Evolutionary conservation across 805 yeast species (phyloP), one percentile per base, ranked within the genome.

Genomic region (Pichia phayaonensis): DNA sequence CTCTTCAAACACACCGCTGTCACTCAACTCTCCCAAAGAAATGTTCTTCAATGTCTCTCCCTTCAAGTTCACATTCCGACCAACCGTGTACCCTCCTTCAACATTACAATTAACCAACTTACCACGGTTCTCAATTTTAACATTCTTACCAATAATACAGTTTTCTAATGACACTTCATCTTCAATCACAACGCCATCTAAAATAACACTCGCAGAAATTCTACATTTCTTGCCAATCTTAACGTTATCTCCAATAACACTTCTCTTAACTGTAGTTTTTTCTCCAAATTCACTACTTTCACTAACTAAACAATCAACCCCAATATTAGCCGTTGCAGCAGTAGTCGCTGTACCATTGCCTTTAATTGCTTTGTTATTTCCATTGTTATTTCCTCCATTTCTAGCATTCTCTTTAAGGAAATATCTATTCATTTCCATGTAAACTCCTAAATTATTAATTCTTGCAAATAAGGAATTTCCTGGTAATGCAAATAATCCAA

Each of bases 401-500:
- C 71, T 70, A 1, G 90, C 90, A 59, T 79, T 80, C 40, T 75
- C 52, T 61, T 80, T 85, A 77, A 92, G 76, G 51, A 84, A 74
- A 61, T 78, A 75, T 54, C 99, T 74, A 64, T 90, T 94, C 21
- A 95, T 90, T 68, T 94, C 99, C 80, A 89, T 78, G 65, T 83
- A 90, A 2, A 92, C 86, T 2, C 86, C 77, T 44, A 88, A 71
- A 62, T 83, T 87, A 63, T 89, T 90, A 45, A 86, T 76, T 57
- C 98, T 78, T 53, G 87, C 75, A 61, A 90, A 90, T 2, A 76
- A 71, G 13, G 85, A 79, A 52, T 81, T 79, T 27, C 76, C 72
- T 4, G 97, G 96, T 26, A 90, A 64, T 23, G 83, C 75, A 55
- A 84, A 77, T 58, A 92, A 72, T 4, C 85, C 85, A 18, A 94